Percentiles rank a stretch among this genome's conserved stretches.
Conservation (phyloP, 768 basidiomycete species). For the Kwoniella newhampshirensis region DNA sequence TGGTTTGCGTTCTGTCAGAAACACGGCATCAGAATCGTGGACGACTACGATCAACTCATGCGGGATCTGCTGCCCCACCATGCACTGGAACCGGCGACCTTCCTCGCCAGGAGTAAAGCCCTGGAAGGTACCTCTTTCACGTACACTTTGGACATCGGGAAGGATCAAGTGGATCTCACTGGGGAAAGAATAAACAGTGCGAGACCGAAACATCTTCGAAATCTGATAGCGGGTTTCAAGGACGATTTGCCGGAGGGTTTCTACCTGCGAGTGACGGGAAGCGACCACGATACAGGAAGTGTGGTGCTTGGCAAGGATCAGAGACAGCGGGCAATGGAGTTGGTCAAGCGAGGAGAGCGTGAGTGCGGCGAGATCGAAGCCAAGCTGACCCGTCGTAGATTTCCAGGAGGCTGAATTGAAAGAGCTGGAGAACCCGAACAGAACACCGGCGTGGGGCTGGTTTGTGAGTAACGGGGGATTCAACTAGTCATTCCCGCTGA, state of each 20-base stretch:
- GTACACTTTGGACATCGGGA: constrained; percentile 41
- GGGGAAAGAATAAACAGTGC: constrained; percentile 32
- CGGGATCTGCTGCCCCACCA: constrained; percentile 47
- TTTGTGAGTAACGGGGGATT: constrained; percentile 37
- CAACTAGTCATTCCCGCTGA: background rate
- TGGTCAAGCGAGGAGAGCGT: constrained; percentile 45
- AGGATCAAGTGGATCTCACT: constrained; percentile 17
- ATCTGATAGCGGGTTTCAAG: constrained; percentile 44
- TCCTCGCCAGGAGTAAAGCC: constrained; percentile 31
- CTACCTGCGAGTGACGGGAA: constrained; percentile 43
- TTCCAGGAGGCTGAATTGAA: constrained; percentile 46
- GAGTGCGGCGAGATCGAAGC: constrained; percentile 18
- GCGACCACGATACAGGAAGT: constrained; percentile 52
- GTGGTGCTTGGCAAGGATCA: constrained; percentile 51
- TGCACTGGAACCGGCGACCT: constrained; percentile 38
- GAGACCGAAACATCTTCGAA: constrained; percentile 35
- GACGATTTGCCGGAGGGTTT: constrained; percentile 43
- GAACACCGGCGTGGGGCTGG: constrained; percentile 49
- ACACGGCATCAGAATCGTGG: constrained; percentile 44
- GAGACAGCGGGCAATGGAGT: constrained; percentile 44
- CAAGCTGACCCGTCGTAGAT: constrained; percentile 21
- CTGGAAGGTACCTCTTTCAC: constrained; percentile 36
- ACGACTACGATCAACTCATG: constrained; percentile 51
- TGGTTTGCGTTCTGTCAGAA: constrained; percentile 62
- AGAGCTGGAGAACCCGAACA: constrained; percentile 40